phyloP scores from a whole-genome alignment of 352 stramenopile genomes.

The Thraustochytrium sp. region DNA sequence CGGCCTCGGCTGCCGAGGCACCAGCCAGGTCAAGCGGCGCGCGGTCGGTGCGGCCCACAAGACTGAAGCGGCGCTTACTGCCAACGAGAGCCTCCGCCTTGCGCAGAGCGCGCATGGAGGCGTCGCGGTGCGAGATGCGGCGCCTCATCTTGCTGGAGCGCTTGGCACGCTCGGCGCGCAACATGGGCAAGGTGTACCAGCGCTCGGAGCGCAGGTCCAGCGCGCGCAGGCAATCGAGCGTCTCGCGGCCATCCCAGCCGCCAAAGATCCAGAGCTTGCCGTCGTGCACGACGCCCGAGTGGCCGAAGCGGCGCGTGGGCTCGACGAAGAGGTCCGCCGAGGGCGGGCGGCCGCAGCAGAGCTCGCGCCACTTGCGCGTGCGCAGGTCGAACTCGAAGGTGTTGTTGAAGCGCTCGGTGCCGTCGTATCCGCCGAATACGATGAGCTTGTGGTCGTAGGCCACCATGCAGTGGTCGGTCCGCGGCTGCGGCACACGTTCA shows the following conservation, averaged over 20 bases:
- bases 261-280: slow-evolving; percentile 68
- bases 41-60: background rate
- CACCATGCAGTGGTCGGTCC: slow-evolving; percentile 78
- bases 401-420: slow-evolving; percentile 69
- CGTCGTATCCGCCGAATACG: slow-evolving; percentile 78
- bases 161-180: background rate
- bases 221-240: slow-evolving; percentile 69
- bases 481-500: slow-evolving; percentile 56
- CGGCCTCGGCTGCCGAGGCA: background rate
- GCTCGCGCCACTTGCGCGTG: slow-evolving; percentile 54
- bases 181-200: background rate
- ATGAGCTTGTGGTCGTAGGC: slow-evolving; percentile 68
- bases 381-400: slow-evolving; percentile 56
- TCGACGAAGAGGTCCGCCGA: no score
- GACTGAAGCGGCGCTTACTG: background rate
- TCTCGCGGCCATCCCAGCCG: slow-evolving; percentile 74
- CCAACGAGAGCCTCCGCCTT: background rate
- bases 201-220: slow-evolving; percentile 23
- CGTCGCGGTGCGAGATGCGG: no score
- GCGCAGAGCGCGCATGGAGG: no score
- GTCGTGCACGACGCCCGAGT: slow-evolving; percentile 68
- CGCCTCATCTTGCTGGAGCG: no score
- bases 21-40: background rate
- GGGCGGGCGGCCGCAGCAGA: no score
- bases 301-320: slow-evolving; percentile 67